Evolutionary conservation across 768 basidiomycete species (phyloP).

Genomic region (Suillus lakei): DNA sequence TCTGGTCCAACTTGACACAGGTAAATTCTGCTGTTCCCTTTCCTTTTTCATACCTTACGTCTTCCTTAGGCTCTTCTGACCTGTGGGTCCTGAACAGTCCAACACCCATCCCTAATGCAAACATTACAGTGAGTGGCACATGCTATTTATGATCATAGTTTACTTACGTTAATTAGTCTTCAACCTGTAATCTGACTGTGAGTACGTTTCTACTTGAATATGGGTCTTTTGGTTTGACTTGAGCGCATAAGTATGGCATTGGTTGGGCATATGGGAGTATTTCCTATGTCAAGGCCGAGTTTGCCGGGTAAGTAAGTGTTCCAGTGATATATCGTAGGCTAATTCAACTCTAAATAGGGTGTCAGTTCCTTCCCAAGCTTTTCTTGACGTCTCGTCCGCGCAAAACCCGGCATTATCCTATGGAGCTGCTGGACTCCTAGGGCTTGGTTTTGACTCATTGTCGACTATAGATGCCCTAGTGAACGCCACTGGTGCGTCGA

Average conservation of each 20-base stretch:
- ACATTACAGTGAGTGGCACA: constrained; percentile 49
- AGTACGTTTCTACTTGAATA: constrained; percentile 4
- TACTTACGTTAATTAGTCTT: constrained; percentile 37
- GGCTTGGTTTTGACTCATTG: constrained; percentile 78
- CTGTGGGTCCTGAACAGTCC: constrained; percentile 66
- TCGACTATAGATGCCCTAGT: constrained; percentile 70
- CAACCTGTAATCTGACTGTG: constrained; percentile 67
- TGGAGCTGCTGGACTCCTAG: constrained; percentile 73
- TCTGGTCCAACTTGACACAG: constrained; percentile 81
- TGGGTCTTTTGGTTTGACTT: constrained; percentile 6
- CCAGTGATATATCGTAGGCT: constrained; percentile 4
- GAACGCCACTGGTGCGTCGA: constrained; percentile 58
- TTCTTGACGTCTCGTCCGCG: constrained; percentile 65
- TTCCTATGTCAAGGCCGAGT: constrained; percentile 63
- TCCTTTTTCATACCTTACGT: no score
- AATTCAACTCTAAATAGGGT: constrained; percentile 46
- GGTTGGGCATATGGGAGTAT: constrained; percentile 78
- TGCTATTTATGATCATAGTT: not conserved
- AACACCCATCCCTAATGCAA: constrained; percentile 52
- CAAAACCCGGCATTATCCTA: constrained; percentile 75
- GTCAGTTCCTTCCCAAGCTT: constrained; percentile 69
- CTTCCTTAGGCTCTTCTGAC: constrained; percentile 49
- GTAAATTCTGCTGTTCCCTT: constrained; percentile 36
- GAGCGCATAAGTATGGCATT: constrained; percentile 65
- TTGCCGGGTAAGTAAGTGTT: constrained; percentile 62